Conservation (phyloP, 768 basidiomycete genomes). For the Calocera cornea region DNA sequence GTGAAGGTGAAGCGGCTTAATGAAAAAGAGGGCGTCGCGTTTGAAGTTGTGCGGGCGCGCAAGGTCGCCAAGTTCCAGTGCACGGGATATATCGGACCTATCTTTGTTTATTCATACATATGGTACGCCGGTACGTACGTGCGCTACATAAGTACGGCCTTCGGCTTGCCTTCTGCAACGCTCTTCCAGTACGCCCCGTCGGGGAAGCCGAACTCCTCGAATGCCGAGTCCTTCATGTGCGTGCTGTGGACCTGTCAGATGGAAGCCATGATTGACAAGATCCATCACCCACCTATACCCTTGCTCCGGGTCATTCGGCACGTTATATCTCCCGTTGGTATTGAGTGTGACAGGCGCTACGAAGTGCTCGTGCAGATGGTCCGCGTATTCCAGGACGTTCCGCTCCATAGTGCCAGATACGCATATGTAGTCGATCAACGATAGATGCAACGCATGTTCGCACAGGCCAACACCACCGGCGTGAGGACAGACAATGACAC, state of each 20-base stretch:
- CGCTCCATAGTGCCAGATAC: conserved; percentile 86
- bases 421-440: conserved; percentile 88
- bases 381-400: conserved; percentile 82
- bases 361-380: conserved; percentile 93
- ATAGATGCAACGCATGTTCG: conserved; percentile 78
- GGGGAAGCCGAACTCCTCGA: conserved; percentile 76
- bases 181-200: conserved; percentile 63
- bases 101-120: too few relatives aligned
- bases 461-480: conserved; percentile 90
- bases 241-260: conserved; percentile 39
- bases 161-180: conserved; percentile 13
- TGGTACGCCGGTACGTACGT: too few relatives aligned
- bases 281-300: conserved; percentile 51
- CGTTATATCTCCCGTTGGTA: conserved; percentile 69
- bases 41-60: too few relatives aligned
- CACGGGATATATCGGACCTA: too few relatives aligned
- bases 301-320: conserved; percentile 57
- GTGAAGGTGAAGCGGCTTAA: too few relatives aligned
- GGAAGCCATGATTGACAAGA: background rate
- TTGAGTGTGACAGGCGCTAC: conserved; percentile 81
- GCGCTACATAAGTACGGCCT: background rate
- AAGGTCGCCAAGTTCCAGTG: too few relatives aligned
- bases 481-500: conserved; percentile 80
- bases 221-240: conserved; percentile 72
- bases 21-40: too few relatives aligned